Conservation (phyloP, 495 filamentous ascomycete species). For the Achaetomiella virescens region DNA sequence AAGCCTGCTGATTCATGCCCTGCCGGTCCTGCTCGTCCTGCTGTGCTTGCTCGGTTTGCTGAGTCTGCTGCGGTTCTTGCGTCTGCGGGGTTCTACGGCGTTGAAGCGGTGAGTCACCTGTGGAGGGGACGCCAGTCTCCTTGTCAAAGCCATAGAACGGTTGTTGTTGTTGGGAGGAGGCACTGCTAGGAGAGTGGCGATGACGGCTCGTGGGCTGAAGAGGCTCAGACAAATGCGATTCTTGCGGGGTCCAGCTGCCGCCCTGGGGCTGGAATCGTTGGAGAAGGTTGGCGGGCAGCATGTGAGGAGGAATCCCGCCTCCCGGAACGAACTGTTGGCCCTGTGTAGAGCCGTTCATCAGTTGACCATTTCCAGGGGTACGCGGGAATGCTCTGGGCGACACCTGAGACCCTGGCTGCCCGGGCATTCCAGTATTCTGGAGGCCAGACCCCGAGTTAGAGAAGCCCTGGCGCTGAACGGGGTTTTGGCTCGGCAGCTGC, state of each 20-base stretch:
- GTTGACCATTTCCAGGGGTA: slow-evolving; percentile 10
- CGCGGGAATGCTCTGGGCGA: slow-evolving; percentile 11
- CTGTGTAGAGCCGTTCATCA: slow-evolving; percentile 11
- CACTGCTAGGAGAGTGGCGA: slow-evolving; percentile 31
- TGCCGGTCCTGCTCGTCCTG: too few relatives aligned
- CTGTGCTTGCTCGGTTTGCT: slow-evolving; percentile 14
- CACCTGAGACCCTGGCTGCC: slow-evolving; percentile 12
- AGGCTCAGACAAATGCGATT: slow-evolving; percentile 41
- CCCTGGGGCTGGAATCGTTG: slow-evolving; percentile 27
- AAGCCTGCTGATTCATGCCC: not conserved
- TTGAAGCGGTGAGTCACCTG: slow-evolving; percentile 10
- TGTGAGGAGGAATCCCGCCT: slow-evolving; percentile 18
- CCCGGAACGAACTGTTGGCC: slow-evolving; percentile 12
- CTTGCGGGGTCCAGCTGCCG: slow-evolving; percentile 38
- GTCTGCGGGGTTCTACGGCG: slow-evolving; percentile 12
- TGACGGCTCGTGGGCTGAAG: slow-evolving; percentile 36
- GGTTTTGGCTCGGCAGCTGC: slow-evolving; percentile 17
- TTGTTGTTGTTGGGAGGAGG: slow-evolving; percentile 25
- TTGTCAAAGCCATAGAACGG: slow-evolving; percentile 38
- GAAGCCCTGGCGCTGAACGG: slow-evolving; percentile 9
- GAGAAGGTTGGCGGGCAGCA: slow-evolving; percentile 22
- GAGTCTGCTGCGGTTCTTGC: slow-evolving; percentile 20
- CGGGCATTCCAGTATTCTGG: slow-evolving; percentile 10
- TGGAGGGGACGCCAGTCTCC: slow-evolving; percentile 31
- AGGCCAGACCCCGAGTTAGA: not conserved